phyloP scores from a whole-genome alignment of 2,329 filamentous ascomycete species.

The Talaromyces marneffei region DNA sequence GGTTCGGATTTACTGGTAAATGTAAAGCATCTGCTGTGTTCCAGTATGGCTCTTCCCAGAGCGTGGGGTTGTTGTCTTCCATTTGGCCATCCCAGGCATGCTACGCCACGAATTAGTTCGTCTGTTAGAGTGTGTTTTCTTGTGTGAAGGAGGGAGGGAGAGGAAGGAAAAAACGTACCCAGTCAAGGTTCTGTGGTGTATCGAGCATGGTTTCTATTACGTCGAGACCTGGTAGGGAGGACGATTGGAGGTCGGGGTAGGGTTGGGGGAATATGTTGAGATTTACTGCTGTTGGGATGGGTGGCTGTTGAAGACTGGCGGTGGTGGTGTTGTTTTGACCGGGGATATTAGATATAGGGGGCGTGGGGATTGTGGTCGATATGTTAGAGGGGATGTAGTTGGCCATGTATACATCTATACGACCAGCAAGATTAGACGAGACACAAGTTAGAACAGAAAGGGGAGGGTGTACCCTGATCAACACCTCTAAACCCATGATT shows the following conservation, averaged over 20 bases:
- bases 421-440: neutral
- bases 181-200: constrained; percentile 27
- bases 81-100: constrained; percentile 24
- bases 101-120: constrained; percentile 18
- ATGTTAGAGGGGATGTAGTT: neutral
- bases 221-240: constrained; percentile 17
- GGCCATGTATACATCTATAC: neutral
- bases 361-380: neutral
- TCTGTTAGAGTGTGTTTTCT: neutral
- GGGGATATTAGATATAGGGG: constrained; percentile 2
- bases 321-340: neutral
- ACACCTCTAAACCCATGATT: neutral
- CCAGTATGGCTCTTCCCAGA: constrained; percentile 10
- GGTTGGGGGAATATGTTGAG: neutral
- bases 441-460: neutral
- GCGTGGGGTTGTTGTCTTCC: constrained; percentile 11
- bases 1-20: neutral
- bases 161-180: constrained; percentile 23
- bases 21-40: neutral
- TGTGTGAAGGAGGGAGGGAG: too few relatives aligned
- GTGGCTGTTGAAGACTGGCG: neutral
- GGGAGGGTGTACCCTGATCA: neutral
- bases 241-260: constrained; percentile 1
- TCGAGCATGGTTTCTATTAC: constrained; percentile 32
- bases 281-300: neutral